Conservation (phyloP, 441 rosid genomes). For the Raphanus hybrid region DNA sequence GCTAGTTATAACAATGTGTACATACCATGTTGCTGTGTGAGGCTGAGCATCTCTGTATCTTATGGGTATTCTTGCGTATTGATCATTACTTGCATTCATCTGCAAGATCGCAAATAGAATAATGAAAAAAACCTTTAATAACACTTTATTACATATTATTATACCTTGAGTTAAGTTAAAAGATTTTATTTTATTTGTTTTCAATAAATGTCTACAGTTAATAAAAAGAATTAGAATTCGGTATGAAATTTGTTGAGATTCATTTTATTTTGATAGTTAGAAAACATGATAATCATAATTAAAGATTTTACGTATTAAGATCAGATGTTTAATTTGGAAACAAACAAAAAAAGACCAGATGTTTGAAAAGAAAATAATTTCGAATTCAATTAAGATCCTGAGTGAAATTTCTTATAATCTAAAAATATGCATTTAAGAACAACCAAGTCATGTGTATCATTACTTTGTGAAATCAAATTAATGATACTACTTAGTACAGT, state of each 20-base stretch:
- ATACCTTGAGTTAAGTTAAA: not conserved
- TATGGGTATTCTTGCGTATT: conserved; percentile 62
- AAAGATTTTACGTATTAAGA: conserved; percentile 1
- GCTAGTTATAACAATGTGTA: not conserved
- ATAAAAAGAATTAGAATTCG: not conserved
- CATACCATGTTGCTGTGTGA: conserved; percentile 37
- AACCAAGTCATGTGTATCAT: conserved; percentile 17
- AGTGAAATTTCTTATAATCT: conserved; percentile 30
- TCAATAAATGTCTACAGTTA: not conserved
- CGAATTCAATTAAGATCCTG: conserved; percentile 3
- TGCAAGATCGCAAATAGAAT: conserved; percentile 35
- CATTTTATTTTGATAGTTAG: not conserved
- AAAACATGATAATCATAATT: conserved; percentile 9
- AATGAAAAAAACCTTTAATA: not conserved
- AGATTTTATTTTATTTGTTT: conserved; percentile 5
- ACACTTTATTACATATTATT: conserved; percentile 3
- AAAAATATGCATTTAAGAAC: conserved; percentile 23
- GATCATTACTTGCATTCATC: conserved; percentile 62
- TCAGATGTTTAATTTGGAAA: conserved; percentile 1
- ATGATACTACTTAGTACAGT: conserved; percentile 7
- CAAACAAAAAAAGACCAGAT: not conserved
- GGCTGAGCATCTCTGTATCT: conserved; percentile 48
- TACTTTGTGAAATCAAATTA: conserved; percentile 23
- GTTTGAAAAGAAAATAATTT: conserved; percentile 19
- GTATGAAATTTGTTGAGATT: not conserved